Evolutionary conservation across 805 yeast genomes (phyloP), one percentile per base, ranked within the genome.

Genomic region (Suhomyces xylopsoci): DNA sequence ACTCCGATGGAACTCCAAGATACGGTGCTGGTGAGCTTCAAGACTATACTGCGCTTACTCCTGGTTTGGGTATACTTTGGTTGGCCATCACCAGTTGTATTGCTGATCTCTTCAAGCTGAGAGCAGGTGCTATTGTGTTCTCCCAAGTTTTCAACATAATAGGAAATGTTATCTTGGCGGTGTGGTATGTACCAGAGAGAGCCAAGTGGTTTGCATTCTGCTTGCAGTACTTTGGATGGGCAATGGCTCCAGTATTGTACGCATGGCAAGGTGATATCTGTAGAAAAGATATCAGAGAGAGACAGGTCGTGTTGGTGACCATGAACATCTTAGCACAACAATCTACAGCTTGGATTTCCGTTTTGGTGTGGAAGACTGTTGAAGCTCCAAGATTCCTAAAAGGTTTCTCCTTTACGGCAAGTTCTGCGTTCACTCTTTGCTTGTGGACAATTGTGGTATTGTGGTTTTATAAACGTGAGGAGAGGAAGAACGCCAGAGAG

Each of bases 201-300:
- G 82, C 87, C 14, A 82, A 84, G 65, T 83, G 88, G 87, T 82
- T 77, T 70, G 88, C 83, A 0, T 84, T 80, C 63, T 72, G 82
- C 60, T 72, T 80, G 47, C 82, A 81, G 19, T 84, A 83, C 61
- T 81, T 81, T 64, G 80, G 84, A 12, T 83, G 85, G 78, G 80
- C 87, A 15, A 81, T 81, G 64, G 82, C 87, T 2, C 84, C 88
- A 0, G 83, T 83, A 46, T 66, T 82, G 47, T 81, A 83, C 72
- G 77, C 85, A 1, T 77, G 80, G 73, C 80, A 80, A 51, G 79
- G 79, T 59, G 88, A 83, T 65, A 77, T 83, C 50, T 71, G 82
- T 54, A 72, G 88, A 55, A 71, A 79, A 53, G 85, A 83, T 62
- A 81, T 81, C 12, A 79, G 82, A 54, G 74, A 77, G 45, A 72